Base-by-base conservation (phyloP, 345 rosid species). In the Eucalyptus shirleyi region DNA sequence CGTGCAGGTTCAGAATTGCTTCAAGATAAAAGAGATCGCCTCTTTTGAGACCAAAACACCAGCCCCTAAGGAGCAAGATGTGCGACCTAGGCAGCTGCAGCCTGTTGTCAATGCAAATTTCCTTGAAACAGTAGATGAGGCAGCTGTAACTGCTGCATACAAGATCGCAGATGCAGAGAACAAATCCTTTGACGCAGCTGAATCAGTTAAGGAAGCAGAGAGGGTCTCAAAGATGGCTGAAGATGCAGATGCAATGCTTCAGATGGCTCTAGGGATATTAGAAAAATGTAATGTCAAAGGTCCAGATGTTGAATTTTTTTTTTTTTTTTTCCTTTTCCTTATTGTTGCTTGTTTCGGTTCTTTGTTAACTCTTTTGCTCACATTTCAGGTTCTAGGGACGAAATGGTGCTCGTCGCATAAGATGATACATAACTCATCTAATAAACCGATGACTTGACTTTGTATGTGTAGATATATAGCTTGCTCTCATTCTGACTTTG, bases 121-220 rank as follows among this genome's bases (percentile, higher is more conserved):
- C 47, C 90, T 87, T 49, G 94, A 92, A 83, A 92, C 93, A 56
- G 81, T 94, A 9, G 94, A 94, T 72, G 98, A 94, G 88, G 98
- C 96, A 88, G 96, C 98, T 44, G 40, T 62, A 4, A 91, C 96
- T 34, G 96, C 97, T 50, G 99, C 98, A 12, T 93, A 91, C 91
- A 94, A 93, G 90, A 88, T 96, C 34, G 98, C 95, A 2, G 98
- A 97, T 87, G 98, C 99, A 88, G 99, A 96, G 92, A 96, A 95
- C 87, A 96, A 94, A 90, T 92, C 96, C 21, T 92, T 91, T 89
- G 93, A 94, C 42, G 97, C 98, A 45, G 96, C 93, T 86, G 94
- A 92, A 92, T 96, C 98, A 87, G 93, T 95, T 83, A 95, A 95
- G 90, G 99, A 96, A 93, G 95, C 95, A 19, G 98, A 95, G 90